A percentile compares a stretch with the other conserved stretches of the same genome.
Conservation (phyloP, 768 basidiomycete genomes). For the Suillus variegatus region DNA sequence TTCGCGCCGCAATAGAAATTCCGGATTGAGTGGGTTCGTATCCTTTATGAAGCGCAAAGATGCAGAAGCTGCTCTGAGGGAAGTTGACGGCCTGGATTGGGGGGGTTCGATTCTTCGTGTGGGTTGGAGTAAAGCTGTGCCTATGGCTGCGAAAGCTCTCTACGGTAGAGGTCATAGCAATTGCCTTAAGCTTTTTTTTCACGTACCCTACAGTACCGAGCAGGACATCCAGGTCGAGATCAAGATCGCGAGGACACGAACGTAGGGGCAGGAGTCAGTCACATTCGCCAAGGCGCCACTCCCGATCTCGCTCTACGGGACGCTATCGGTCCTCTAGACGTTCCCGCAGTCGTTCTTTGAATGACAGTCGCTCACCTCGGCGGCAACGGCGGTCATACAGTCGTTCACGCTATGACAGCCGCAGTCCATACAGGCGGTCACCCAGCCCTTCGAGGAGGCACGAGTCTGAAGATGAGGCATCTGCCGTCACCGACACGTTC, state of each 20-base stretch:
- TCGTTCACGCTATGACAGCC: constrained; percentile 36
- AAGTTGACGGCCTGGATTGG: constrained; percentile 95
- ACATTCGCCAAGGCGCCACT: constrained; percentile 33
- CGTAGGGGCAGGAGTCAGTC: constrained; percentile 28
- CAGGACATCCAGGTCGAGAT: constrained; percentile 33
- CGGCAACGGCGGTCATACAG: constrained; percentile 43
- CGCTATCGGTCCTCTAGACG: constrained; percentile 43
- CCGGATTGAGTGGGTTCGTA: constrained; percentile 93
- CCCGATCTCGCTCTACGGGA: constrained; percentile 35
- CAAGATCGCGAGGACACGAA: constrained; percentile 33
- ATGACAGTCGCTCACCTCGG: constrained; percentile 44
- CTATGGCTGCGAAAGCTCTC: constrained; percentile 74
- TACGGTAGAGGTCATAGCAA: constrained; percentile 58
- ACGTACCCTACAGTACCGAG: constrained; percentile 8
- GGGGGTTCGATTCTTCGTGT: constrained; percentile 85
- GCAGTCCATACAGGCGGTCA: constrained; percentile 50
- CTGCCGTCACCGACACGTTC: constrained; percentile 77
- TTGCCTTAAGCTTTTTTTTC: background rate
- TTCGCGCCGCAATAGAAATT: constrained; percentile 65
- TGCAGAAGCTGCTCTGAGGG: constrained; percentile 85
- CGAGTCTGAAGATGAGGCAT: constrained; percentile 54
- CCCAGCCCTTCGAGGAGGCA: constrained; percentile 31
- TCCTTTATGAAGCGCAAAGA: constrained; percentile 94
- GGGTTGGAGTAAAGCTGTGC: constrained; percentile 97
- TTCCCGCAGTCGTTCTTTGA: constrained; percentile 53